Evolutionary conservation across 1,139 yeast genomes (phyloP).

Genomic region (Suhomyces atakaporum): DNA sequence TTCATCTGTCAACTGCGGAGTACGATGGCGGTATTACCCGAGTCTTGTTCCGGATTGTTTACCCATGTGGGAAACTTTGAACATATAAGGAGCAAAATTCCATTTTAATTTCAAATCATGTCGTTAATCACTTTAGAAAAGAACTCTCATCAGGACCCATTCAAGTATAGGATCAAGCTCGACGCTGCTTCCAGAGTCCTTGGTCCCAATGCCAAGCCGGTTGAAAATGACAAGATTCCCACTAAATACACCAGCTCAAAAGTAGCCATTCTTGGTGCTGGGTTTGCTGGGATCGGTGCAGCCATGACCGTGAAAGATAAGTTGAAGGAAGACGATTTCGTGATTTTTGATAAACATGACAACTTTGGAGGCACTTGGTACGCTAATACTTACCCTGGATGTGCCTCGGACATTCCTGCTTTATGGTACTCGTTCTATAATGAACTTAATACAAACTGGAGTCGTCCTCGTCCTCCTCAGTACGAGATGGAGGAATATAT

Average conservation of each 20-base stretch:
- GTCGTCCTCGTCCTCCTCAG: conserved; percentile 49
- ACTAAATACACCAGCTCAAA: conserved; percentile 27
- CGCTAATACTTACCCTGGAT: conserved; percentile 56
- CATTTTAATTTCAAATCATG: too few relatives aligned
- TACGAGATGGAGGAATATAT: conserved; percentile 51
- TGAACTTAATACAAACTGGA: conserved; percentile 47
- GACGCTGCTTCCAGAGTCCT: conserved; percentile 33
- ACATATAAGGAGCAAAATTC: too few relatives aligned
- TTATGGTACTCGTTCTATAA: conserved; percentile 48
- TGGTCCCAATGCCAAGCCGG: conserved; percentile 23
- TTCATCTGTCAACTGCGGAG: too few relatives aligned
- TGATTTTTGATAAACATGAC: conserved; percentile 46
- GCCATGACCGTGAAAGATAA: conserved; percentile 34
- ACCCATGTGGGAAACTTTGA: too few relatives aligned
- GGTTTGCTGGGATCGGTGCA: conserved; percentile 47
- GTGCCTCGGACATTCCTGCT: conserved; percentile 55
- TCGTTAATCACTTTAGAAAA: conserved; percentile 29
- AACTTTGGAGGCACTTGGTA: conserved; percentile 59
- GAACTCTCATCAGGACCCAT: conserved; percentile 38
- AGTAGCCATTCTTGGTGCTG: conserved; percentile 49
- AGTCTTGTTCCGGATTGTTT: too few relatives aligned
- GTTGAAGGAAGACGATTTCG: conserved; percentile 36
- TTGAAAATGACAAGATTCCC: conserved; percentile 24
- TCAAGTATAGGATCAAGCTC: conserved; percentile 30
- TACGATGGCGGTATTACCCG: too few relatives aligned